Evolutionary conservation across 768 basidiomycete species (phyloP), one percentile per base, ranked within the genome.

Genomic region (Tricholoma saponaceum): DNA sequence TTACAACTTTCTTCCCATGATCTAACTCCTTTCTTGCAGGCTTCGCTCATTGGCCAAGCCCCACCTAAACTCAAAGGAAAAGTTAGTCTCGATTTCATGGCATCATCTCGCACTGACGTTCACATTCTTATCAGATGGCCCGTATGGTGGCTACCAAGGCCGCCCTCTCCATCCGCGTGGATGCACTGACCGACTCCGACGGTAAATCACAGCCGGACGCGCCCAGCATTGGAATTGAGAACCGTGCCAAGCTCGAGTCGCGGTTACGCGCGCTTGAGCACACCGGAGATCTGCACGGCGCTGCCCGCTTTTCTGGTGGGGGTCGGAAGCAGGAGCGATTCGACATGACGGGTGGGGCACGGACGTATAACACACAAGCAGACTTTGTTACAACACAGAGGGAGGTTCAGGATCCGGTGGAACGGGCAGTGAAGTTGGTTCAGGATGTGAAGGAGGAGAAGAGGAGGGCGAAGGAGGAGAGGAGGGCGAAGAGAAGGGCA

Each of bases 121-220:
- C 26, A 30, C n/a, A 20, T 18, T n/a, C 16, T 5, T 7, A 9
- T 50, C 54, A 91, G 88, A 98, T 98, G 97, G 97, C 97, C 20
- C 92, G 97, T 67, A 99, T 99, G 97, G 94, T 98, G 28, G 95
- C 97, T 51, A 98, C 97, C 50, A 99, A 99, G 79, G 87, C 96
- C 3, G 92, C 97, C 1, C 85, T 99, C 13, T 96, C 96, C 4
- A 93, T 97, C 66, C 96, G 97, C 72, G 93, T 98, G 35, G 97
- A 99, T 64, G 97, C 97, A 6, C 87, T 99, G 47, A 89, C 95
- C 41, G 94, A 97, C 60, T 79, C 86, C 8, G 92, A 98, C 58
- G 90, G 86, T 64, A 97, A 98, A 72, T 92, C 92, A 0, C 92
- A 89, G 58, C 76, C 84, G 37, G 72, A 78, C 6, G 90, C 95